Conservation (phyloP, 208 protist genomes). For the Kentomonas sorsogonicus region DNA sequence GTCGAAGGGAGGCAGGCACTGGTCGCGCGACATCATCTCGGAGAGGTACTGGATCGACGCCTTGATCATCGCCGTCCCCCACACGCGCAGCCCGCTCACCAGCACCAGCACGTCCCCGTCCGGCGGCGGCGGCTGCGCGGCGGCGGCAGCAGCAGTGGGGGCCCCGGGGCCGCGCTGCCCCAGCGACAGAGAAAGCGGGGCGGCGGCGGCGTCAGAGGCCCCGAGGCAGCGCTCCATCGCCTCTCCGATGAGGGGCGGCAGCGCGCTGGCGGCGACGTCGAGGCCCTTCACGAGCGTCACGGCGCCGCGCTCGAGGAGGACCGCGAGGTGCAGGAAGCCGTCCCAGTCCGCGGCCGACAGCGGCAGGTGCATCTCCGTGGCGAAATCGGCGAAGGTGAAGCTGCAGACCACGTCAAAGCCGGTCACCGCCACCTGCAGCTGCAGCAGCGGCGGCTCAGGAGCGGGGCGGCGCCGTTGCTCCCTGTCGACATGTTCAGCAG, state of each 20-base stretch:
- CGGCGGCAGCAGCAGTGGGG: too few species aligned
- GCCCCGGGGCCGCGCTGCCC: not conserved
- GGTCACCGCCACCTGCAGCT: too few species aligned
- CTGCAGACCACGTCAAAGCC: too few species aligned
- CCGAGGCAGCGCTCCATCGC: constrained; percentile 10
- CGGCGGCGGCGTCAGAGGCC: not conserved
- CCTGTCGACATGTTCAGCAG: too few species aligned
- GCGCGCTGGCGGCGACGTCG: constrained; percentile 14
- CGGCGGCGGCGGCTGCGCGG: not conserved
- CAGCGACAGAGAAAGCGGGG: too few species aligned
- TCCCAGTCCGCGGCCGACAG: constrained; percentile 37
- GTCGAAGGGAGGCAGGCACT: constrained; percentile 22
- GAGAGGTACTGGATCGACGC: constrained; percentile 27
- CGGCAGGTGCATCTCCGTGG: constrained; percentile 12
- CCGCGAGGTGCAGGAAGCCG: constrained; percentile 41
- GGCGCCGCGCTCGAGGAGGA: constrained; percentile 32
- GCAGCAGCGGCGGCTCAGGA: too few species aligned
- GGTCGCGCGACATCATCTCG: constrained; percentile 35
- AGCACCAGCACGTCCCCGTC: constrained; percentile 22
- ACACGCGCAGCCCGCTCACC: constrained; percentile 35
- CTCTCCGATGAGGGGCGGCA: constrained; percentile 15
- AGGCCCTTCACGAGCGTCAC: constrained; percentile 45
- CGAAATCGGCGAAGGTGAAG: too few species aligned
- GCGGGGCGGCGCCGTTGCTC: too few species aligned
- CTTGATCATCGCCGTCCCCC: constrained; percentile 23